Evolutionary conservation across 1,284 basidiomycete genomes (phyloP), one percentile per base, ranked within the genome.

Genomic region (Gastroboletus turbinatus): DNA sequence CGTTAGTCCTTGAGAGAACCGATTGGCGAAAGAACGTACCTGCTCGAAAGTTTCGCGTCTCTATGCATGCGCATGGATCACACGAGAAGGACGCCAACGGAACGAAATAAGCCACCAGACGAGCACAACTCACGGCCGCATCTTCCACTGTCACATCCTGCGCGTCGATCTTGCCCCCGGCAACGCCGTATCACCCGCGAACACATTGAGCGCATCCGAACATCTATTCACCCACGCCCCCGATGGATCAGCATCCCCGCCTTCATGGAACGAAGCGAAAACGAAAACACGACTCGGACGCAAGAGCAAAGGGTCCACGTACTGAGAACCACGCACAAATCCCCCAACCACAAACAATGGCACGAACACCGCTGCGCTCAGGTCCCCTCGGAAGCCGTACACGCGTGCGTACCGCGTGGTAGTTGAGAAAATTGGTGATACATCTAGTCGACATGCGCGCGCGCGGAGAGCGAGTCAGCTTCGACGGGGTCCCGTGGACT

Each of bases 161-260:
- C 2, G 76, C 75, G 29, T 94, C 92, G 21, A 86, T 80, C 65
- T 87, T 92, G 0, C 92, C 5, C 92, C 92, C 0, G 92, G 92
- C 5, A 94, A 72, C 2, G 90, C 87, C 0, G 92, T 94, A 69
- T 94, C 92, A 0, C 90, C 88, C 0, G 91, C 89, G 63, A 89
- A 95, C 5, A 86, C 80, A 40, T 85, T 76, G 64, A 94, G 73
- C 1, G 81, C 82, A 0, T 85, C 77, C 1, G 91, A 84, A 1
- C 92, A 85, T 58, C 91, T 93, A 54, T 5, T 39, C 29, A 30
- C 10, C 10, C 29, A 11, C 10, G 29, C 29, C 29, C 10, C 29
- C 10, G 3, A 30, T 11, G 2, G 10, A 11, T 11, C 29, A 14
- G 5, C 32, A 33, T 14, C 32, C 32, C 16, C 16, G 14, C 14